Evolutionary conservation across 169 alveolate species (phyloP), one percentile per base, ranked within the genome.

Genomic region (Plasmodium inui): DNA sequence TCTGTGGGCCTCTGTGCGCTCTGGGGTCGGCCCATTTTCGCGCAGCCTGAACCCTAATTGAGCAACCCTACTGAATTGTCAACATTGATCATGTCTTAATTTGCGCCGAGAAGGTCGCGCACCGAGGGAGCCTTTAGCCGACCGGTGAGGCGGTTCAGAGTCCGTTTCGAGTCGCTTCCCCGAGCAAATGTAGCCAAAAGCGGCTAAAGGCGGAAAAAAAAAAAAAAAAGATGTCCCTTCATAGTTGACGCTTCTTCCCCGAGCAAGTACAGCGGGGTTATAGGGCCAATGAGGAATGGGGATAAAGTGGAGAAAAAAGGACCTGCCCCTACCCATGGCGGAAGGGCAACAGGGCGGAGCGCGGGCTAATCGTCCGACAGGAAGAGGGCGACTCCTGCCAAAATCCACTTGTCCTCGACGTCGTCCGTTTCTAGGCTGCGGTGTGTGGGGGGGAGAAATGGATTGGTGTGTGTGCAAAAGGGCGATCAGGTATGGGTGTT

Each of bases 311-410:
- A 26, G 22, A 17, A 17, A 17, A 50, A 50, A 17, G 61, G 61
- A 50, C 61, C 8, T 50, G 61, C 61, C 61, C 22, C 61, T 17
- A 19, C 39, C 76, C n/a, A 22, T 67, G 17, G 37, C 39, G 76
- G 19, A n/a, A 46, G 39, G 57, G 55, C 8, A 14, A 9, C 14
- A 34, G 39, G 26, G 72, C 70, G 73, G 44, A 46, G 10, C 26
- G 2, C 8, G 46, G 46, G 17, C 70, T 95, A 98, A 79, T 98
- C 99, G 46, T 98, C 98, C 84, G 98, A 96, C 96, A 97, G 96
- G 34, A 98, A 95, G 82, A 98, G 96, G 61, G 99, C 98, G 79
- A 97, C 99, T 71, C 99, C 99, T 72, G 99, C 98, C 57, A 98
- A 97, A 32, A 98, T 96, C 99, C 99, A 98, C 50, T 95, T 95